Conservation (phyloP, 345 rosid genomes). For the Citrus medica region DNA sequence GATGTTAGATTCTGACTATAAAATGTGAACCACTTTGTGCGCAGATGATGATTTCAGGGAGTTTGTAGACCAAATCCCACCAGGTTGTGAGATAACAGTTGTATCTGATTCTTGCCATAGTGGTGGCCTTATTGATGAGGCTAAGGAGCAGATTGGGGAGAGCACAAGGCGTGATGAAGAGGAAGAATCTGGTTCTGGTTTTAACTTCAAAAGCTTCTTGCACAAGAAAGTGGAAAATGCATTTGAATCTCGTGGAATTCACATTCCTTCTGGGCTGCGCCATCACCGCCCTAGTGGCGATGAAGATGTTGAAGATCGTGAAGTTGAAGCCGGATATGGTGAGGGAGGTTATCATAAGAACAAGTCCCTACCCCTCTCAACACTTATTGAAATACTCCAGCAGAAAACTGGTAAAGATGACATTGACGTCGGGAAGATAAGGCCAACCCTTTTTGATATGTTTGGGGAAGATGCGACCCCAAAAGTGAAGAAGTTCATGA, state of each 20-base stretch:
- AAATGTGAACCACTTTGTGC: constrained; percentile 5
- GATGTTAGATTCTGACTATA: neutral
- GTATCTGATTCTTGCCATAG: constrained; percentile 96
- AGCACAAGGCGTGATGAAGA: constrained; percentile 49
- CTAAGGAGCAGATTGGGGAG: constrained; percentile 95
- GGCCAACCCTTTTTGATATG: constrained; percentile 76
- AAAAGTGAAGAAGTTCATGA: constrained; percentile 96
- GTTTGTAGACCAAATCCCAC: constrained; percentile 64
- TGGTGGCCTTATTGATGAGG: constrained; percentile 89
- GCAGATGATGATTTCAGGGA: constrained; percentile 95
- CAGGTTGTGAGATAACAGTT: constrained; percentile 60
- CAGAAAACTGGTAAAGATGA: constrained; percentile 81
- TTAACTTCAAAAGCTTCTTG: constrained; percentile 50
- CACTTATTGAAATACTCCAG: constrained; percentile 81
- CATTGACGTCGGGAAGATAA: constrained; percentile 73
- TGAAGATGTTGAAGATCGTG: constrained; percentile 35
- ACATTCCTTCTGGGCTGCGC: constrained; percentile 44
- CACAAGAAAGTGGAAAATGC: constrained; percentile 44
- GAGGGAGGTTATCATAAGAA: constrained; percentile 43
- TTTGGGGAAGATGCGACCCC: constrained; percentile 94
- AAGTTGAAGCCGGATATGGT: constrained; percentile 34
- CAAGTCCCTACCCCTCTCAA: constrained; percentile 78
- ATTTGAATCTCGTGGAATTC: constrained; percentile 60
- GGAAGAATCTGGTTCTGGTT: constrained; percentile 35
- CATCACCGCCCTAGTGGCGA: constrained; percentile 30